These are phyloP conservation scores for Komagataella phaffii DNA, from an alignment of 805 yeast genomes.

Conservation along the genomic window DNA sequence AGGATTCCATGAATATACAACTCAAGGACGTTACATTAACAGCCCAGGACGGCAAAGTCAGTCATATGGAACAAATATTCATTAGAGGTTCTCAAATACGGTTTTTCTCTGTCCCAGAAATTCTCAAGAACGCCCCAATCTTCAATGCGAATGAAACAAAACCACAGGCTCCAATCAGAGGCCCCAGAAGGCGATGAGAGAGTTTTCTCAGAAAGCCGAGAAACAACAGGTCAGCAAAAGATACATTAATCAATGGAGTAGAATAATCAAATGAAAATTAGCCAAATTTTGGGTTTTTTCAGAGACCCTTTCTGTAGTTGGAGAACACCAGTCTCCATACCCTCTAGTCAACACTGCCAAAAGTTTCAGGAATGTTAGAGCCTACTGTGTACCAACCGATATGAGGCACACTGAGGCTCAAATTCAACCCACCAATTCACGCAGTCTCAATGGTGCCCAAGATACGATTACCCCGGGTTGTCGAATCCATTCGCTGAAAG, in stretches of 20 bases:
- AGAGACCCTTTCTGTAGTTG: not conserved
- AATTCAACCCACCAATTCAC: not conserved
- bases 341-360: too few relatives aligned
- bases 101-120: slow-evolving; percentile 79
- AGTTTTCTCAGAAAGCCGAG: not conserved
- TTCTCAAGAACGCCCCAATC: slow-evolving; percentile 81
- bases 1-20: slow-evolving; percentile 92
- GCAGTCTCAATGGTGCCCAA: not conserved
- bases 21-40: slow-evolving; percentile 73
- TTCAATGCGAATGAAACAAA: slow-evolving; percentile 42
- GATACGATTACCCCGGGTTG: not conserved
- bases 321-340: not conserved
- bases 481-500: too few relatives aligned
- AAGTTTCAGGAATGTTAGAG: not conserved
- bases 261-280: not conserved
- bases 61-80: slow-evolving; percentile 73
- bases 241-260: not conserved
- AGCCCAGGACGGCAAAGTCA: slow-evolving; percentile 57
- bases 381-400: not conserved
- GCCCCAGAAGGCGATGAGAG: slow-evolving; percentile 27
- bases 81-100: slow-evolving; percentile 86
- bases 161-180: slow-evolving; percentile 63
- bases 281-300: too few relatives aligned
- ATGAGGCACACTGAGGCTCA: not conserved
- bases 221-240: not conserved